A percentile compares a stretch with the other conserved stretches of the same genome.
phyloP scores from a whole-genome alignment of 441 rosid genomes.

The Mallotus repandus region DNA sequence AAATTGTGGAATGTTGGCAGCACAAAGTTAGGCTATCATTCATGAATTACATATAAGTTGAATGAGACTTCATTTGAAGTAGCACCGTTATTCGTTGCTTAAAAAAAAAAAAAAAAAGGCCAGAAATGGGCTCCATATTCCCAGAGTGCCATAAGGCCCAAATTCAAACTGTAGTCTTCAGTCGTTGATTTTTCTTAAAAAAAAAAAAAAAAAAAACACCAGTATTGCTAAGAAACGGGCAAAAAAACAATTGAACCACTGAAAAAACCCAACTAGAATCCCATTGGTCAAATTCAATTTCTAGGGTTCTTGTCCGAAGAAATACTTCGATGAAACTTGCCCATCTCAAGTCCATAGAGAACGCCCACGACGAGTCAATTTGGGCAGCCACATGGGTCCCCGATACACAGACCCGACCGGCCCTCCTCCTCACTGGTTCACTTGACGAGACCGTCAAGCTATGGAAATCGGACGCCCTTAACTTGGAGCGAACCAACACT shows the following conservation, averaged over 20 bases:
- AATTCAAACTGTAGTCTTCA: no score
- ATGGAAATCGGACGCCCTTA: slow-evolving; percentile 78
- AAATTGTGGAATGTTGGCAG: no score
- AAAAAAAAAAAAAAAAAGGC: no score
- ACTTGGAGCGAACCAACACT: slow-evolving; percentile 71
- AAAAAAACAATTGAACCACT: neutral
- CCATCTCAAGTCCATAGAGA: slow-evolving; percentile 73
- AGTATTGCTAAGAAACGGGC: neutral
- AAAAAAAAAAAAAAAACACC: no score
- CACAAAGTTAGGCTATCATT: no score
- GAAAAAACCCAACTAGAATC: neutral
- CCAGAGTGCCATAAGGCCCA: no score
- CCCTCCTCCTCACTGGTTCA: slow-evolving; percentile 79
- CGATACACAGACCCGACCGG: slow-evolving; percentile 55
- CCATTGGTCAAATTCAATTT: neutral
- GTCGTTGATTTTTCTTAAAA: no score
- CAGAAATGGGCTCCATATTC: no score
- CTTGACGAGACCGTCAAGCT: slow-evolving; percentile 93
- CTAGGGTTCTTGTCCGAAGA: neutral
- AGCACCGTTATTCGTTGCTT: no score
- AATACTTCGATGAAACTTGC: slow-evolving; percentile 69
- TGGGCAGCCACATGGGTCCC: slow-evolving; percentile 98
- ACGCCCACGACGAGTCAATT: slow-evolving; percentile 84
- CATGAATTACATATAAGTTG: no score
- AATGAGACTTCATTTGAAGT: no score